These are phyloP conservation scores for Pythium aphanidermatum DNA, from an alignment of 352 stramenopile genomes.

Conservation along the genomic window DNA sequence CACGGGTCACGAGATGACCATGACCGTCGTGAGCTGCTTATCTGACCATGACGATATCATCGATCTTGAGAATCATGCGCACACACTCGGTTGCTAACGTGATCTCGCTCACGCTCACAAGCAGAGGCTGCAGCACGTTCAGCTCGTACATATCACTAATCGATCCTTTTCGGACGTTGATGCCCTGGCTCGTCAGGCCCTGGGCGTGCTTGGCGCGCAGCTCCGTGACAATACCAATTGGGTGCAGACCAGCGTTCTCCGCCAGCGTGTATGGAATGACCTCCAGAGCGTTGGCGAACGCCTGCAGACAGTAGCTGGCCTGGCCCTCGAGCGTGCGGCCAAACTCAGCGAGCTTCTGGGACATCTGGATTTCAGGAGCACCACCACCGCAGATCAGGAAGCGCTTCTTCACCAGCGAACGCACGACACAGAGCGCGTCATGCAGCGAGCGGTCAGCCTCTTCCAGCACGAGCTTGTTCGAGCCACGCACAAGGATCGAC, in stretches of 20 bases:
- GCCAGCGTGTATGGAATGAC: conserved; percentile 99
- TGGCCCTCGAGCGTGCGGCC: conserved; percentile 91
- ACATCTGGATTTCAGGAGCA: conserved; percentile 96
- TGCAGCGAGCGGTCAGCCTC: conserved; percentile 98
- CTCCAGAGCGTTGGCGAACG: conserved; percentile 97
- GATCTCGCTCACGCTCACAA: conserved; percentile 98
- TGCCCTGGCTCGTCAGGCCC: conserved; percentile 91
- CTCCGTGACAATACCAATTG: conserved; percentile 98
- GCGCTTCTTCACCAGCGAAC: conserved; percentile 97
- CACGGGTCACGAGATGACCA: background rate
- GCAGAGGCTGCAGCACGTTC: conserved; percentile 97
- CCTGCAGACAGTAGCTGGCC: conserved; percentile 95
- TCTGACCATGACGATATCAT: conserved; percentile 97
- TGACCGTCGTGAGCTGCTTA: conserved; percentile 31
- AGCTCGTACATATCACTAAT: conserved; percentile 99
- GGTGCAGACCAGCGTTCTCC: conserved; percentile 98
- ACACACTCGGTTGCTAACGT: conserved; percentile 97
- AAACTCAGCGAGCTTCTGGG: conserved; percentile 91
- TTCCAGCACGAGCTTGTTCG: conserved; percentile 98
- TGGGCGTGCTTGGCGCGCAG: conserved; percentile 91
- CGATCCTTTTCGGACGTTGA: conserved; percentile 94
- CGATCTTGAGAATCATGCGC: conserved; percentile 99
- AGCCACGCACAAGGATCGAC: conserved; percentile 97
- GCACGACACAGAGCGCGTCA: conserved; percentile 98
- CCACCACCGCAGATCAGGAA: conserved; percentile 98